These are phyloP conservation scores for Wickerhamiella kurtzmanii DNA, from an alignment of 805 yeast genomes.

Conservation along the genomic window DNA sequence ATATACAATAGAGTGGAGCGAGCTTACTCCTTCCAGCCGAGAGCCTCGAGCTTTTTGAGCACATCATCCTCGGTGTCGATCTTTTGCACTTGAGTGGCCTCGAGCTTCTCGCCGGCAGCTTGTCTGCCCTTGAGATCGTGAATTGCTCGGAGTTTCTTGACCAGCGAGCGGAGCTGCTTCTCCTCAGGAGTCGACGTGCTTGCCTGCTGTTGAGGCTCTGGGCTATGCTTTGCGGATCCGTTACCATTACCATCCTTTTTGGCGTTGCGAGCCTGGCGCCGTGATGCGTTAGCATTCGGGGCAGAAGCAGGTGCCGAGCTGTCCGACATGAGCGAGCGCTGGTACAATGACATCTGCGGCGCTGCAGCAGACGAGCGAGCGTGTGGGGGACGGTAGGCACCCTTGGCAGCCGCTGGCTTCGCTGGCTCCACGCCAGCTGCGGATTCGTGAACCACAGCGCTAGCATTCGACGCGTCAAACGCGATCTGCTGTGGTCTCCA, in stretches of 20 bases:
- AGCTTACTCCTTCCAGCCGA: conserved; percentile 51
- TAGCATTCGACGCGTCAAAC: conserved; percentile 30
- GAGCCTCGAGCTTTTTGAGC: conserved; percentile 52
- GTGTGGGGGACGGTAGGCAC: conserved; percentile 96
- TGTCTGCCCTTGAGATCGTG: conserved; percentile 78
- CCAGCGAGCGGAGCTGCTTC: conserved; percentile 76
- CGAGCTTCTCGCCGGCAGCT: conserved; percentile 69
- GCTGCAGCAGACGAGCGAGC: conserved; percentile 39
- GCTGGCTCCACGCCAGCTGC: conserved; percentile 36
- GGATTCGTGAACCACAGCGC: conserved; percentile 59
- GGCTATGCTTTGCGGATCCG: neutral
- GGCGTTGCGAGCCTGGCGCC: conserved; percentile 53
- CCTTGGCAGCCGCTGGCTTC: conserved; percentile 44
- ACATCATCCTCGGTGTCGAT: conserved; percentile 77
- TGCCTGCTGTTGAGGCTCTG: conserved; percentile 1
- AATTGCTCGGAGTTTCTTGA: conserved; percentile 92
- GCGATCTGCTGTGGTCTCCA: conserved; percentile 62
- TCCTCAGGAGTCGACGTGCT: conserved; percentile 48
- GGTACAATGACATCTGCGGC: conserved; percentile 22
- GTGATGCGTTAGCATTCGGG: conserved; percentile 36
- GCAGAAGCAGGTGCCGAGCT: conserved; percentile 21
- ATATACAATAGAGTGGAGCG: neutral
- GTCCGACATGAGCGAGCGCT: conserved; percentile 9
- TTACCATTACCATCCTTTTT: conserved; percentile 1
- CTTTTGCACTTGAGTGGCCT: conserved; percentile 84